Conservation (phyloP, 2,329 filamentous ascomycete genomes). For the Penicillium nordicum region DNA sequence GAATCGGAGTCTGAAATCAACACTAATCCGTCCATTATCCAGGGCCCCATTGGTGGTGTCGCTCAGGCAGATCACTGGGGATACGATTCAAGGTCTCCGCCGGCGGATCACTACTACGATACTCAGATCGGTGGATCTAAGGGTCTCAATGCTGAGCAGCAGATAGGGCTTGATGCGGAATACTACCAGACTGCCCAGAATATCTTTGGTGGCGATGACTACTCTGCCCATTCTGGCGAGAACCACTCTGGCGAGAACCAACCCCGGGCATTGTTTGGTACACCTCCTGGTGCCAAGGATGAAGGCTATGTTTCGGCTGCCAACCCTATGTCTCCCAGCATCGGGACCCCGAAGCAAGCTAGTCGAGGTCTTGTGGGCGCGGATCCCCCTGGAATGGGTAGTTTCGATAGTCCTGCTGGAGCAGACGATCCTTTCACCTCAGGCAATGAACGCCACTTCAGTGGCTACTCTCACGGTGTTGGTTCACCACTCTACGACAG, state of each 20-base stretch:
- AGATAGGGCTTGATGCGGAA: conserved; percentile 57
- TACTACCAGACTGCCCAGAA: conserved; percentile 56
- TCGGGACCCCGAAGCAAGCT: conserved; percentile 46
- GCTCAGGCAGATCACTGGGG: conserved; percentile 54
- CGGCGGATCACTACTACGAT: conserved; percentile 44
- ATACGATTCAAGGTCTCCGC: conserved; percentile 53
- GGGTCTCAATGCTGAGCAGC: conserved; percentile 54
- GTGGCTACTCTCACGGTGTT: conserved; percentile 90
- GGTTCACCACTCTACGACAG: conserved; percentile 85
- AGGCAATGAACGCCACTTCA: conserved; percentile 63
- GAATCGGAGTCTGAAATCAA: conserved; percentile 61
- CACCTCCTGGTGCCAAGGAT: conserved; percentile 64
- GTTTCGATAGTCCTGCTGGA: conserved; percentile 48
- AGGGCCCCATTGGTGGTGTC: conserved; percentile 64
- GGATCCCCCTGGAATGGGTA: conserved; percentile 51
- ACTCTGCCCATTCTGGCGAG: conserved; percentile 33
- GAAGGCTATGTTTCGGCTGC: conserved; percentile 88
- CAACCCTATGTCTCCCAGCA: conserved; percentile 53
- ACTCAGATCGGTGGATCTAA: conserved; percentile 50
- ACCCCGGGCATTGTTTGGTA: conserved; percentile 44
- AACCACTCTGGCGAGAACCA: conserved; percentile 32
- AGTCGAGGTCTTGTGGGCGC: conserved; percentile 51
- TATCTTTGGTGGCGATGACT: conserved; percentile 38
- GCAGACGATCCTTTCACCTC: conserved; percentile 65
- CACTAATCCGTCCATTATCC: conserved; percentile 80